Conservation (phyloP, 305 asterid species). For the Fraxinus platypoda region DNA sequence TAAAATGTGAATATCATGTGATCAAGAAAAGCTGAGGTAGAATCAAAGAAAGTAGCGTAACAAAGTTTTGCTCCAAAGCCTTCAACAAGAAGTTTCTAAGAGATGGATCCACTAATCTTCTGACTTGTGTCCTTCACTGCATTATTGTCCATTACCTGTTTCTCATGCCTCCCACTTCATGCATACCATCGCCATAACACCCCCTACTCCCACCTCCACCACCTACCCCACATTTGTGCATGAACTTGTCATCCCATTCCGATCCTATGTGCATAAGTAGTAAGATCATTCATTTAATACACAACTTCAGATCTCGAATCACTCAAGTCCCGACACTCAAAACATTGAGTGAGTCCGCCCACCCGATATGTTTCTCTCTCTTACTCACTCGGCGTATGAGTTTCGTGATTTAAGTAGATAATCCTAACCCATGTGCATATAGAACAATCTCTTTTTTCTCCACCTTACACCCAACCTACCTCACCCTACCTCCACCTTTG, state of each 20-base stretch:
- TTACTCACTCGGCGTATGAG: neutral
- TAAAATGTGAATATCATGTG: neutral
- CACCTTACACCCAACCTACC: neutral
- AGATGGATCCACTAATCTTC: slow-evolving; percentile 31
- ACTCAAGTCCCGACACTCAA: neutral
- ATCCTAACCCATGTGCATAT: neutral
- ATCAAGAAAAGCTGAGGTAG: slow-evolving; percentile 26
- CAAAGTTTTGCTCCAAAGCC: slow-evolving; percentile 28
- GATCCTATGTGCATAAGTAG: neutral
- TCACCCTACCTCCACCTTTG: neutral
- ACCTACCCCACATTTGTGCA: slow-evolving; percentile 11
- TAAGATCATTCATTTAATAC: neutral
- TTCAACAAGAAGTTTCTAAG: slow-evolving; percentile 47
- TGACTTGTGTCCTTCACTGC: slow-evolving; percentile 25
- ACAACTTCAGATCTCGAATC: neutral
- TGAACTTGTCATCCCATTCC: neutral
- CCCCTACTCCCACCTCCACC: neutral
- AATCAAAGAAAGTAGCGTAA: slow-evolving; percentile 39
- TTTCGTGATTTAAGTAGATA: neutral
- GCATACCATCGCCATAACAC: neutral
- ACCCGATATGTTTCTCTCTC: neutral
- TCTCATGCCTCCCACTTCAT: slow-evolving; percentile 13
- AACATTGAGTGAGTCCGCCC: too few species aligned
- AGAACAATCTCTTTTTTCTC: neutral
- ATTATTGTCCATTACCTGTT: slow-evolving; percentile 33